Evolutionary conservation across 768 basidiomycete species (phyloP).

Genomic region (Termitomyces sp.): DNA sequence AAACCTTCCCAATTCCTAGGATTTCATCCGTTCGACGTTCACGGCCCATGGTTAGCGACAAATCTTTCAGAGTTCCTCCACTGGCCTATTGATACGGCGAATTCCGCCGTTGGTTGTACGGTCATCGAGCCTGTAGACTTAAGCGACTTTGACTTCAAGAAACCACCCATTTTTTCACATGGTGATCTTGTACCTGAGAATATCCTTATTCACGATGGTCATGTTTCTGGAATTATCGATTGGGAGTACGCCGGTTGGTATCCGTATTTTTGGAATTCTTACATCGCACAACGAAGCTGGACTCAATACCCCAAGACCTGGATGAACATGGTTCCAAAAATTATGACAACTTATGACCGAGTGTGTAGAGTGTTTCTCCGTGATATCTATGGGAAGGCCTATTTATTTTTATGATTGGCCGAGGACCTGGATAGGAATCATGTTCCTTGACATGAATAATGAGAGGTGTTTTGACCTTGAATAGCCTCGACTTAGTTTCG

Average conservation of each 20-base stretch:
- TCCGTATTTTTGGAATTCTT: background rate
- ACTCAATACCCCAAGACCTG: background rate
- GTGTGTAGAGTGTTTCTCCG: background rate
- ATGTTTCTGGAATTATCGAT: background rate
- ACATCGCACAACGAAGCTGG: background rate
- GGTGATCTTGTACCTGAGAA: background rate
- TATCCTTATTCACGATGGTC: background rate
- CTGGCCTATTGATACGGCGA: background rate
- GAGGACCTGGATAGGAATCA: background rate
- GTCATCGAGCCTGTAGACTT: background rate
- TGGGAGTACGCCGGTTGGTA: background rate
- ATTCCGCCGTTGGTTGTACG: background rate
- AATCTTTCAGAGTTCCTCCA: background rate
- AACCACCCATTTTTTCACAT: background rate
- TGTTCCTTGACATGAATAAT: background rate
- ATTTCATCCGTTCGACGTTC: background rate
- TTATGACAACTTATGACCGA: background rate
- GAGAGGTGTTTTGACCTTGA: background rate
- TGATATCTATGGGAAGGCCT: background rate
- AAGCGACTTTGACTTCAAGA: background rate
- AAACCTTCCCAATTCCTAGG: background rate
- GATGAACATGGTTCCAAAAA: background rate
- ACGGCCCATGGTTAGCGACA: slow-evolving; percentile 1
- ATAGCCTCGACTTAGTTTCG: no score
- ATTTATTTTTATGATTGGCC: background rate